Percentiles rank a stretch among this genome's conserved stretches.
These are phyloP conservation scores for Grosmannia clavigera DNA, from an alignment of 2,329 filamentous ascomycete species.

Conservation along the genomic window DNA sequence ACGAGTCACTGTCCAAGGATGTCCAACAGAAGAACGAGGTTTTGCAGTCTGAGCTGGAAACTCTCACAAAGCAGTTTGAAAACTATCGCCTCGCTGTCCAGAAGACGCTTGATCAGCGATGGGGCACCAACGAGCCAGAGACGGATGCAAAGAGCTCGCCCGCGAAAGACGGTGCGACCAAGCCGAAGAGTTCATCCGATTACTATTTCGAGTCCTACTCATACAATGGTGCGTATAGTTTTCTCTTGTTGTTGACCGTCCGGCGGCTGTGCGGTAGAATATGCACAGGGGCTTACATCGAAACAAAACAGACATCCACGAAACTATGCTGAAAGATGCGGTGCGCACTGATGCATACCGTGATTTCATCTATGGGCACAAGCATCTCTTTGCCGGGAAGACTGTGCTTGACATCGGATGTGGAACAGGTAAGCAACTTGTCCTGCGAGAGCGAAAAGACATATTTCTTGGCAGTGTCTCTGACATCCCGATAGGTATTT, in stretches of 20 bases:
- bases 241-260: not conserved
- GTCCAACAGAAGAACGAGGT: conserved; percentile 37
- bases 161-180: conserved; percentile 19
- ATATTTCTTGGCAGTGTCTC: conserved; percentile 2
- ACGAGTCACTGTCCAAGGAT: not conserved
- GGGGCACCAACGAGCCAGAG: conserved; percentile 39
- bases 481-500: conserved; percentile 39
- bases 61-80: conserved; percentile 47
- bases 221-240: conserved; percentile 36
- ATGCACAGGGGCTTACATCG: not conserved
- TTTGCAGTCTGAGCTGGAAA: conserved; percentile 49
- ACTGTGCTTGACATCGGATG: conserved; percentile 86
- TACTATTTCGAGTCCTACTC: conserved; percentile 53
- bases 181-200: conserved; percentile 20
- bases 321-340: conserved; percentile 87
- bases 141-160: not conserved
- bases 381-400: conserved; percentile 75
- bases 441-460: conserved; percentile 1
- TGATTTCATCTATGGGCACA: conserved; percentile 90
- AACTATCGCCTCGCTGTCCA: conserved; percentile 55
- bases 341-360: conserved; percentile 85
- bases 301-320: conserved; percentile 59
- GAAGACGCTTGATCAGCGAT: conserved; percentile 52
- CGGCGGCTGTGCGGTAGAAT: not conserved
- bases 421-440: conserved; percentile 41